phyloP scores from a whole-genome alignment of 129 eudicot genomes.

The Pulicaria dysenterica region DNA sequence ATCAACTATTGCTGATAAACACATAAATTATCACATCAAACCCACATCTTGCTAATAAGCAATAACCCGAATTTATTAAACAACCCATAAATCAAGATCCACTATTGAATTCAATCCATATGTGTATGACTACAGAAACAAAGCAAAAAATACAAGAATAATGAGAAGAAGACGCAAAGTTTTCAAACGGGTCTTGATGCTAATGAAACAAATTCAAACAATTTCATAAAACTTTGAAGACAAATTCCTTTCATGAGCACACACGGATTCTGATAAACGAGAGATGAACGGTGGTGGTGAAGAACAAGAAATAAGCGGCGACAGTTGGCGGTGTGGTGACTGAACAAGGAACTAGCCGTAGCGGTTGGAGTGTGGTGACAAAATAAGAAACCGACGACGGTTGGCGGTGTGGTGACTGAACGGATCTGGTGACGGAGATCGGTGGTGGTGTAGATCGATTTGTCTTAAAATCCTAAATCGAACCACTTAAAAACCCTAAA shows the following conservation, averaged over 20 bases:
- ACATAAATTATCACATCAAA: neutral
- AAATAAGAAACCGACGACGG: no score
- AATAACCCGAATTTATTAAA: slow-evolving; percentile 1
- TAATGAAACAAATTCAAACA: slow-evolving; percentile 5
- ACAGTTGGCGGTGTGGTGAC: no score
- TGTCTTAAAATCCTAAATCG: no score
- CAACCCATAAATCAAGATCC: slow-evolving; percentile 11
- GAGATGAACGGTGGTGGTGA: no score
- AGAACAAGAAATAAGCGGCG: no score
- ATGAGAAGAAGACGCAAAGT: neutral
- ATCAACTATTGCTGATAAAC: no score
- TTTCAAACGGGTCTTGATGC: slow-evolving; percentile 20
- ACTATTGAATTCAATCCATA: neutral
- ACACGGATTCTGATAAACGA: slow-evolving; percentile 5
- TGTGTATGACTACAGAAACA: slow-evolving; percentile 9
- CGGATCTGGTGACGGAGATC: no score
- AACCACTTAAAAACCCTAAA: no score
- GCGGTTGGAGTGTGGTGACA: no score
- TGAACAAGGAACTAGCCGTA: no score
- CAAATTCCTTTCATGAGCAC: neutral
- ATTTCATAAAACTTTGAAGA: neutral
- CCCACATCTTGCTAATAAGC: neutral
- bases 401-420: no score
- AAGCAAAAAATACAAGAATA: neutral
- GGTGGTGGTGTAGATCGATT: no score